Evolutionary conservation across 2,329 filamentous ascomycete species (phyloP).

Genomic region (Aspergillus melleus): DNA sequence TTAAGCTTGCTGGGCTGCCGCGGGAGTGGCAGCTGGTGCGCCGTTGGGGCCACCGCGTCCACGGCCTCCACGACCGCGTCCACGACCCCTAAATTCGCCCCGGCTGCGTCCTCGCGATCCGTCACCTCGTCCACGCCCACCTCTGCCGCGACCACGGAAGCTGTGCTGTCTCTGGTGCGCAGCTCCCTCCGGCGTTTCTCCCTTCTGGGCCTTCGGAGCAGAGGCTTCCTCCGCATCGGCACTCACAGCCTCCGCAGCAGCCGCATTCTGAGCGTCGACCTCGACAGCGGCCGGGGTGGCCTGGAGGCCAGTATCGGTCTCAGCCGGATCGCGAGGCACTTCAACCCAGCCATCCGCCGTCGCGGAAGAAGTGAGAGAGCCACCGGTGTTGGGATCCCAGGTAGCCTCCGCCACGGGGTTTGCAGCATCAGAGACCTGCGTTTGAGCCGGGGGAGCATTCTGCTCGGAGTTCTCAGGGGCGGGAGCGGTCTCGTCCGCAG

Average conservation of each 20-base stretch:
- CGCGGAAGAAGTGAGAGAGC: conserved; percentile 48
- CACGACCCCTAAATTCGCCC: conserved; percentile 38
- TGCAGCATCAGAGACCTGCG: conserved; percentile 43
- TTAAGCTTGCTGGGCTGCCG: conserved; percentile 14
- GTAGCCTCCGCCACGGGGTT: conserved; percentile 52
- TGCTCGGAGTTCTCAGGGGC: conserved; percentile 23
- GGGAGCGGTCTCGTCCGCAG: conserved; percentile 47
- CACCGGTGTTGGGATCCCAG: conserved; percentile 55
- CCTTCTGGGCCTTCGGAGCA: conserved; percentile 38
- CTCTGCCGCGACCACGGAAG: conserved; percentile 36
- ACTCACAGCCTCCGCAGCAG: conserved; percentile 55
- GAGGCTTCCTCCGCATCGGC: conserved; percentile 84
- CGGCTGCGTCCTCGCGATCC: conserved; percentile 39
- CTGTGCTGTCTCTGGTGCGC: conserved; percentile 36
- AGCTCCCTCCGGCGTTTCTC: conserved; percentile 40
- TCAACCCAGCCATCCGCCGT: conserved; percentile 71
- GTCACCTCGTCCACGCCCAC: conserved; percentile 38
- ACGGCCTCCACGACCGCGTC: conserved; percentile 30
- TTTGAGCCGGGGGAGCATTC: conserved; percentile 37
- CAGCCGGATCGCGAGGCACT: conserved; percentile 68
- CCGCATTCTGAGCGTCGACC: conserved; percentile 58
- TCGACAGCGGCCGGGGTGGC: conserved; percentile 65
- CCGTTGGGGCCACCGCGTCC: conserved; percentile 31
- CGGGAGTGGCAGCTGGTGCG: conserved; percentile 23
- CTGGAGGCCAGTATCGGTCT: conserved; percentile 67